These are phyloP conservation scores for Neonectria hederae DNA, from an alignment of 2,329 filamentous ascomycete genomes.

Conservation along the genomic window DNA sequence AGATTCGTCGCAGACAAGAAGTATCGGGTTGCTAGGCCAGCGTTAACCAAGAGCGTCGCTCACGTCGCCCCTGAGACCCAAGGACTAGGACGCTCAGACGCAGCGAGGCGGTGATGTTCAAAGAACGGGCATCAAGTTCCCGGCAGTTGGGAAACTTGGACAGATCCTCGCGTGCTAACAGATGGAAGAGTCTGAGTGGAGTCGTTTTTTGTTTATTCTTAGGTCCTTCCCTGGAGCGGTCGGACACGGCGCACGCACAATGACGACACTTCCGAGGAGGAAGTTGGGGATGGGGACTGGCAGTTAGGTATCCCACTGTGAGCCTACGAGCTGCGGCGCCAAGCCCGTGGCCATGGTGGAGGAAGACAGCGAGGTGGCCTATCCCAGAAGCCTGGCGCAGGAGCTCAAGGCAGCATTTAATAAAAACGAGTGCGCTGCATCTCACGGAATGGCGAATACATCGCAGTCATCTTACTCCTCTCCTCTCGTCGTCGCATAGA, in stretches of 20 bases:
- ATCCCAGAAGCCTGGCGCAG: constrained; percentile 1
- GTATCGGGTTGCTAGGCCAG: background rate
- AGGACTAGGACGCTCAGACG: background rate
- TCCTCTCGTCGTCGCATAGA: background rate
- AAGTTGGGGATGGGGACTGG: constrained; percentile 2
- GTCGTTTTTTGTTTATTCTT: constrained; percentile 24
- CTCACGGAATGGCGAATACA: background rate
- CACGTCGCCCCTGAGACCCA: background rate
- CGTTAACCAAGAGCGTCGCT: background rate
- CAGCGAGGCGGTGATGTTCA: background rate
- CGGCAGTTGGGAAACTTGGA: background rate
- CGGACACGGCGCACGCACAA: constrained; percentile 34
- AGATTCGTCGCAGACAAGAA: background rate
- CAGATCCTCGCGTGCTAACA: constrained; percentile 1
- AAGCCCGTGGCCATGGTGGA: background rate
- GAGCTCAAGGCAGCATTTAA: background rate
- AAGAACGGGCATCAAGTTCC: background rate
- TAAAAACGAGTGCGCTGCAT: background rate
- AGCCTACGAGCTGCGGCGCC: background rate
- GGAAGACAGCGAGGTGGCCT: constrained; percentile 18
- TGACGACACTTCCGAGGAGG: constrained; percentile 38
- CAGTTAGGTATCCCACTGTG: background rate
- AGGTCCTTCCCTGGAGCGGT: constrained; percentile 24
- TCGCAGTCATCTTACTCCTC: background rate
- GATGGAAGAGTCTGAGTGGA: constrained; percentile 20